phyloP scores from a whole-genome alignment of 441 rosid species.

The Metrosideros polymorpha region DNA sequence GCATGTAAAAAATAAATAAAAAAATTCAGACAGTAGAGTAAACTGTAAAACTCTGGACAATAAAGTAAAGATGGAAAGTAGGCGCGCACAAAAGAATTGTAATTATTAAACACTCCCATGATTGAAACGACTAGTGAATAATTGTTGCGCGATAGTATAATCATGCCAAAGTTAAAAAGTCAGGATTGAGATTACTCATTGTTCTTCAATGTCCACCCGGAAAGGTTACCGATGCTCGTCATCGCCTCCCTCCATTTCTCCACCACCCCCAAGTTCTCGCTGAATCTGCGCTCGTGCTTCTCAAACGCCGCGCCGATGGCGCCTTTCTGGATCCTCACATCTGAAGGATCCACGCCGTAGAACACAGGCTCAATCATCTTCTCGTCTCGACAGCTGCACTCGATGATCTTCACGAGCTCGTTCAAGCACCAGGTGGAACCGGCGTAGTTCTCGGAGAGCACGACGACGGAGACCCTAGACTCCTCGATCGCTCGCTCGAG shows the following conservation, averaged over 20 bases:
- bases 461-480: not conserved
- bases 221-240: not conserved
- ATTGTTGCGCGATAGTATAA: not conserved
- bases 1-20: not conserved
- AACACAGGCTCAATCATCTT: not conserved
- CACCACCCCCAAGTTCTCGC: not conserved
- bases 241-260: not conserved
- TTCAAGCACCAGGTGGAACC: not conserved
- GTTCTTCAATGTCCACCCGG: not conserved
- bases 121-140: too few species aligned
- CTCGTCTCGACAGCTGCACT: not conserved
- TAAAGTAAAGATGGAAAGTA: not conserved
- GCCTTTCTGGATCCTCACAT: not conserved
- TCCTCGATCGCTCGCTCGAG: not conserved
- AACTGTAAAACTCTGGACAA: not conserved
- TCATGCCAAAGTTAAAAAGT: not conserved
- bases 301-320: not conserved
- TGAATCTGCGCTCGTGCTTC: not conserved
- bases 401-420: not conserved
- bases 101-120: too few species aligned
- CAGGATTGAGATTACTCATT: not conserved
- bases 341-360: not conserved
- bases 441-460: not conserved
- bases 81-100: not conserved
- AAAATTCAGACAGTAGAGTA: not conserved